Base-by-base conservation (phyloP, 2,329 filamentous ascomycete species). In the Apiospora rasikravindrae region DNA sequence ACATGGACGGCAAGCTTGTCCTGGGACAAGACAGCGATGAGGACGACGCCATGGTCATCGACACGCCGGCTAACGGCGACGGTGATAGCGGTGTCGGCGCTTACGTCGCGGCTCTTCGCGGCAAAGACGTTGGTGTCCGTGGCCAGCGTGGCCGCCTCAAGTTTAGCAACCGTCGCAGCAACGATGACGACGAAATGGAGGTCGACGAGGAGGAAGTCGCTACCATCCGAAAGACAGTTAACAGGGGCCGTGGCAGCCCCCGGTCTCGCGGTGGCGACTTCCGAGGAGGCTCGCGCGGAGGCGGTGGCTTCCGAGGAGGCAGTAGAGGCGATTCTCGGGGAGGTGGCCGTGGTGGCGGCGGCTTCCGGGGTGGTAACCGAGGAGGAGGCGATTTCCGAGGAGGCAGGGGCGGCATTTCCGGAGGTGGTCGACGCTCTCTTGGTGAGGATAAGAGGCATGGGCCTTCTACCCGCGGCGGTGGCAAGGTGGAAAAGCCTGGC, bases 1-100 rank as follows among this genome's bases (percentile, higher is more conserved):
- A 96, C 78, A 82, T 92, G 68, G 94, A 97, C 80, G 94, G 94
- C 74, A 96, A 95, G 83, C 88, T 97, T 57, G 88, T 97, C 75
- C 87, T 97, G 70, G 92, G 91, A 77, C 86, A 87, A 77, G 87
- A 88, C 68, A 84, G 87, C 61, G 85, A 84, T 16, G 86, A 85
- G 67, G 86, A 84, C 72, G 86, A 86, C 29, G 88, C 88, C 76
- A 92, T 92, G 88, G 88, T 89, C 44, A 83, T 94, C 77, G 92
- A 95, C 26, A 84, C 84, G 29, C 82, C 79, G 10, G 77, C 73
- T 13, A 79, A 76, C 0, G 84, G 80, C 29, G 83, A 82, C 40
- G 83, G 82, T 70, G 84, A 84, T 71, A 87, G 85, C 26, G 91
- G 91, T 16, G 89, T 93, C 5, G 88, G 88, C 73, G 92, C 92